Percentiles rank a stretch among this genome's conserved stretches.
Conservation (phyloP, 2,329 filamentous ascomycete genomes). For the Colletotrichum lentis region DNA sequence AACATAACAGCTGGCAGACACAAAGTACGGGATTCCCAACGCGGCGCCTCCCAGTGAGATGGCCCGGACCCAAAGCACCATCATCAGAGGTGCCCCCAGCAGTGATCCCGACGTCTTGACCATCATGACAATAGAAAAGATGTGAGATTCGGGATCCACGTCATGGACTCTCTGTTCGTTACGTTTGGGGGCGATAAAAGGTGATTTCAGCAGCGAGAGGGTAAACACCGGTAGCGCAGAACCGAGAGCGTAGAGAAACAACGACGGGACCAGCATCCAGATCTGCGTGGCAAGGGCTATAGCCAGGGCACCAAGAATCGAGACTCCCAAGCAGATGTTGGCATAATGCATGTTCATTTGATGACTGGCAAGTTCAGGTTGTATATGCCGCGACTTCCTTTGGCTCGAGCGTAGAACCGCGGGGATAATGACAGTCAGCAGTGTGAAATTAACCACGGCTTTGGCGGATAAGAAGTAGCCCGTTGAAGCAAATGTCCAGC, state of each 20-base stretch:
- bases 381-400: conserved; percentile 18
- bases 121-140: conserved; percentile 62
- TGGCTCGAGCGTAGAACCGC: conserved; percentile 44
- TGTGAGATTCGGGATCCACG: conserved; percentile 49
- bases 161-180: background rate
- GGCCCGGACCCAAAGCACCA: conserved; percentile 56
- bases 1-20: conserved; percentile 51
- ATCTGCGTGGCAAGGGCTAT: conserved; percentile 52
- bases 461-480: conserved; percentile 59
- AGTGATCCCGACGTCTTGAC: conserved; percentile 58
- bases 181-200: conserved; percentile 44
- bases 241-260: conserved; percentile 58
- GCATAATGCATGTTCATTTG: conserved; percentile 48
- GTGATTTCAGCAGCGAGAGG: conserved; percentile 57
- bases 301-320: conserved; percentile 50
- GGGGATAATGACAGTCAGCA: conserved; percentile 55
- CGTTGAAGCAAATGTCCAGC: conserved; percentile 56
- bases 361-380: conserved; percentile 42
- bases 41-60: conserved; percentile 49
- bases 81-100: conserved; percentile 58
- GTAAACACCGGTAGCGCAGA: conserved; percentile 61
- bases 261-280: conserved; percentile 53
- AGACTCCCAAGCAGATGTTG: conserved; percentile 48
- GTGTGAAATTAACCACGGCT: conserved; percentile 57
- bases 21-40: conserved; percentile 51